Evolutionary conservation across 2,329 filamentous ascomycete genomes (phyloP).

Genomic region (Celoporthe dispersa): DNA sequence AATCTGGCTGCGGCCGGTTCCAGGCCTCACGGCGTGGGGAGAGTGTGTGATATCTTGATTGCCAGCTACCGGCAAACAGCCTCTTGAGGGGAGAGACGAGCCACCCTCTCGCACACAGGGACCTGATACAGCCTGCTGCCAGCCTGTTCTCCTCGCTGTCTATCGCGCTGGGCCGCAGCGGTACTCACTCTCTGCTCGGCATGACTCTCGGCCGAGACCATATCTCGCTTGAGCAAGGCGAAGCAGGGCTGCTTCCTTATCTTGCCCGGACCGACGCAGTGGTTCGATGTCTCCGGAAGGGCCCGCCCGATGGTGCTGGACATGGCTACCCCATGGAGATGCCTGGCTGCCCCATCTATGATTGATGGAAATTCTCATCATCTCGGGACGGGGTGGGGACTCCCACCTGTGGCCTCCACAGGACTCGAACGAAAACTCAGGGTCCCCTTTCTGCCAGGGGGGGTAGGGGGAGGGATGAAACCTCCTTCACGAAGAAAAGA

Average conservation of each 20-base stretch:
- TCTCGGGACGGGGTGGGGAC: constrained; percentile 6
- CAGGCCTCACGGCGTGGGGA: neutral
- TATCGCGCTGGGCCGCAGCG: neutral
- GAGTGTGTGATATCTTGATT: neutral
- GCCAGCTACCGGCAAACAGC: neutral
- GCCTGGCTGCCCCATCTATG: constrained; percentile 4
- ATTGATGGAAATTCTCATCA: constrained; percentile 27
- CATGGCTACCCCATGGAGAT: constrained; percentile 1
- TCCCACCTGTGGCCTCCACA: neutral
- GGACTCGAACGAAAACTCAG: constrained; percentile 4
- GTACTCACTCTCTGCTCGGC: neutral
- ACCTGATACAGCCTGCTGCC: neutral
- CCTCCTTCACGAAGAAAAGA: neutral
- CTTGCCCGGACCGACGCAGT: constrained; percentile 9
- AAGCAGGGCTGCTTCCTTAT: constrained; percentile 9
- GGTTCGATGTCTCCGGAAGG: constrained; percentile 25
- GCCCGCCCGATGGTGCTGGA: constrained; percentile 19
- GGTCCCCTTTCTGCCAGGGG: neutral
- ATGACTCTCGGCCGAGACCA: constrained; percentile 1
- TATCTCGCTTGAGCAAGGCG: constrained; percentile 9
- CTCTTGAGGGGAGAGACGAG: neutral
- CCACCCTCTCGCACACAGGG: neutral
- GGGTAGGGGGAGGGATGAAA: neutral
- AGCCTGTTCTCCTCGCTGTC: neutral
- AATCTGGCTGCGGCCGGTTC: neutral